phyloP scores from a whole-genome alignment of 208 protist genomes.

The Leishmania guyanensis region DNA sequence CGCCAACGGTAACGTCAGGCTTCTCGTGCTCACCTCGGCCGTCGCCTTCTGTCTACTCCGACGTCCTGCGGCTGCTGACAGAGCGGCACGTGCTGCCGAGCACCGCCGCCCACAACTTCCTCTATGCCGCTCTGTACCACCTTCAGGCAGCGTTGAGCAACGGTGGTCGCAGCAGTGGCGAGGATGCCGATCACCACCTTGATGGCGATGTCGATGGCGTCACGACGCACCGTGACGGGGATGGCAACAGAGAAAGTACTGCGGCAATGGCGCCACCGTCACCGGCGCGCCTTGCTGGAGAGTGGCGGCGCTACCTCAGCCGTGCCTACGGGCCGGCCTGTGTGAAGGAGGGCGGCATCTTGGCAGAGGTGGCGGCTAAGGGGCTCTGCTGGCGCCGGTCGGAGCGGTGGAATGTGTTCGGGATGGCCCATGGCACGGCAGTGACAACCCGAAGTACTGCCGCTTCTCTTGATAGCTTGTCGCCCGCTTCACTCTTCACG shows the following conservation, averaged over 20 bases:
- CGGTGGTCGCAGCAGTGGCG: too few species aligned
- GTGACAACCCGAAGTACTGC: neutral
- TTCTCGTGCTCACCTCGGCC: neutral
- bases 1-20: neutral
- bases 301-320: constrained; percentile 60
- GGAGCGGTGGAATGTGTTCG: constrained; percentile 57
- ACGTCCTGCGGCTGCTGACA: constrained; percentile 39
- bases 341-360: constrained; percentile 8
- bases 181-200: neutral
- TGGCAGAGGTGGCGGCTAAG: constrained; percentile 41
- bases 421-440: constrained; percentile 12
- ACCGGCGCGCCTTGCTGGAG: constrained; percentile 46
- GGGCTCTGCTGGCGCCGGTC: constrained; percentile 57
- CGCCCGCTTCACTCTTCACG: neutral
- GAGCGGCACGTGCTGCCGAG: constrained; percentile 27
- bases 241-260: neutral
- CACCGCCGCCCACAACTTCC: constrained; percentile 64
- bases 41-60: constrained; percentile 52
- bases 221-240: neutral
- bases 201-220: neutral
- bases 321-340: constrained; percentile 34
- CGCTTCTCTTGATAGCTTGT: neutral
- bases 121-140: constrained; percentile 74
- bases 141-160: neutral
- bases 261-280: constrained; percentile 10